Percentiles rank a stretch among this genome's conserved stretches.
Conservation (phyloP, 352 stramenopile genomes). For the Phytophthora europaea region DNA sequence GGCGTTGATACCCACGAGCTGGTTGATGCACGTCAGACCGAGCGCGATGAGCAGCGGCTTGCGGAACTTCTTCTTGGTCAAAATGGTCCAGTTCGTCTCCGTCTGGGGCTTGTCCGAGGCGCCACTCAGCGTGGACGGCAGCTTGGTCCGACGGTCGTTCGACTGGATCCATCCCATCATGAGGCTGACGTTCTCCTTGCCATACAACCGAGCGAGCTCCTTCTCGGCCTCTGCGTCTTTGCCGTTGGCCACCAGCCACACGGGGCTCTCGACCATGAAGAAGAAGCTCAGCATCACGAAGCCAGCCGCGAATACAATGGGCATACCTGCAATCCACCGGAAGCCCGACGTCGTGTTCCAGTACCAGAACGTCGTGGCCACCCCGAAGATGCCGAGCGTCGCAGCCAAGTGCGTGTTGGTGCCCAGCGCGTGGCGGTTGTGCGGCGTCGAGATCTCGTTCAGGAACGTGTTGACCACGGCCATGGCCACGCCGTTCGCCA, state of each 20-base stretch:
- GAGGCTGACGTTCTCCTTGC: slow-evolving; percentile 42
- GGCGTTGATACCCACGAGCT: slow-evolving; percentile 72
- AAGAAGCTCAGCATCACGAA: slow-evolving; percentile 43
- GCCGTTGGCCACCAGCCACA: slow-evolving; percentile 53
- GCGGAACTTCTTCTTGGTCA: slow-evolving; percentile 38
- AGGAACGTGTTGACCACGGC: slow-evolving; percentile 52
- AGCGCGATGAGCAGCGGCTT: slow-evolving; percentile 54
- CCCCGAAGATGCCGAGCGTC: slow-evolving; percentile 53
- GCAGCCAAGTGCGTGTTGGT: slow-evolving; percentile 55
- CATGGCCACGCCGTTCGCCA: slow-evolving; percentile 51
- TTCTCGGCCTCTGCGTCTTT: slow-evolving; percentile 36
- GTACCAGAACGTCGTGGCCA: slow-evolving; percentile 62
- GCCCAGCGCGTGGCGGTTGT: slow-evolving; percentile 47
- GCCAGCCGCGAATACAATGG: slow-evolving; percentile 36
- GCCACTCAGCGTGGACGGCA: slow-evolving; percentile 30
- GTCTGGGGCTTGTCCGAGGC: slow-evolving; percentile 11
- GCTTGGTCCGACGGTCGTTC: slow-evolving; percentile 31
- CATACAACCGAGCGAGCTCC: slow-evolving; percentile 40
- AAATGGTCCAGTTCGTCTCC: slow-evolving; percentile 30
- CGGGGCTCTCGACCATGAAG: slow-evolving; percentile 56
- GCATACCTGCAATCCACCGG: slow-evolving; percentile 61
- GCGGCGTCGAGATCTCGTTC: slow-evolving; percentile 57
- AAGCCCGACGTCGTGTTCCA: slow-evolving; percentile 52
- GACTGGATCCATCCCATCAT: slow-evolving; percentile 46
- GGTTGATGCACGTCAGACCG: slow-evolving; percentile 54